These are phyloP conservation scores for Aspergillus ibericus DNA, from an alignment of 2,329 filamentous ascomycete genomes.

Conservation along the genomic window DNA sequence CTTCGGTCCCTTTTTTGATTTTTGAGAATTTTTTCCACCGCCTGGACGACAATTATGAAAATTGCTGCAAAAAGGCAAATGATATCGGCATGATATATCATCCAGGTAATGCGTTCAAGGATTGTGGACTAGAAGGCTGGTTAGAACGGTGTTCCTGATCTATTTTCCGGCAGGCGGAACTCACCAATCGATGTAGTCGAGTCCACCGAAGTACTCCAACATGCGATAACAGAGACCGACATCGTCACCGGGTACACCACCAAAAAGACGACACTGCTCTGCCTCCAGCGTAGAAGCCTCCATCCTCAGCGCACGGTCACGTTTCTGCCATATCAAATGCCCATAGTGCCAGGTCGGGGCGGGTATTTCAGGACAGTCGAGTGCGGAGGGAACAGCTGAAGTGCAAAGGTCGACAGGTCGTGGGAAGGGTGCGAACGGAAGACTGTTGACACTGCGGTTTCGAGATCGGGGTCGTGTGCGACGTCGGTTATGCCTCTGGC, in stretches of 20 bases:
- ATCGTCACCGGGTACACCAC: conserved; percentile 47
- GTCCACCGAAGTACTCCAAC: conserved; percentile 51
- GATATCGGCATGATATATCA: conserved; percentile 17
- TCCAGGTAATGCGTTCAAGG: conserved; percentile 26
- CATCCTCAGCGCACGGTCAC: conserved; percentile 32
- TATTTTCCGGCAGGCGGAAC: conserved; percentile 13
- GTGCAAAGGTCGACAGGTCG: conserved; percentile 15
- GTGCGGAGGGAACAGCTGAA: conserved; percentile 14
- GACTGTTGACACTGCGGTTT: conserved; percentile 30
- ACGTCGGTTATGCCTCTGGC: conserved; percentile 50
- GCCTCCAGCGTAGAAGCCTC: conserved; percentile 35
- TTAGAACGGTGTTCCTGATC: neutral
- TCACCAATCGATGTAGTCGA: conserved; percentile 50
- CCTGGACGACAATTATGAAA: neutral
- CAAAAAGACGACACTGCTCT: conserved; percentile 48
- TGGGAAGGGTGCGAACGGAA: conserved; percentile 20
- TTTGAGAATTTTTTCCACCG: conserved; percentile 3
- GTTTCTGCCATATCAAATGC: conserved; percentile 41
- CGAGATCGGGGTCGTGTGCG: conserved; percentile 45
- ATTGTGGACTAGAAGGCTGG: conserved; percentile 8
- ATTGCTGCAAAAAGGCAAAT: conserved; percentile 5
- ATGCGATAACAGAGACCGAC: conserved; percentile 49
- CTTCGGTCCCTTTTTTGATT: conserved; percentile 5
- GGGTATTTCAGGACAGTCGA: conserved; percentile 27
- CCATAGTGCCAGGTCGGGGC: conserved; percentile 46